phyloP scores from a whole-genome alignment of 164 flowering plant species.

The Aristolochia fimbriata region DNA sequence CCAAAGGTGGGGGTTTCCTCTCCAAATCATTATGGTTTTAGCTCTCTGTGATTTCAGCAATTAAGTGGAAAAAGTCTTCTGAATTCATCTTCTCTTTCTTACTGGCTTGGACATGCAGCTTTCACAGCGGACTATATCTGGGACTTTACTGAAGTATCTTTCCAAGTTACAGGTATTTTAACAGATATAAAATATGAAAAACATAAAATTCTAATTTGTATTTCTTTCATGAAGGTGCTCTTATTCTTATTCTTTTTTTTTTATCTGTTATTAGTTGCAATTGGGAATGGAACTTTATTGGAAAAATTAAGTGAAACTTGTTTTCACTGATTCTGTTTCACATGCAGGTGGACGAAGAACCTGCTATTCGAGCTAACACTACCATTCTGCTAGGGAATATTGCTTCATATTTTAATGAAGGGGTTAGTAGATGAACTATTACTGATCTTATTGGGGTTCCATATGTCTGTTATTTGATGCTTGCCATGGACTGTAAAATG shows the following conservation, averaged over 20 bases:
- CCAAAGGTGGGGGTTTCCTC: too few species aligned
- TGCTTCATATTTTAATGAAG: conserved; percentile 87
- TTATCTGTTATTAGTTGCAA: too few species aligned
- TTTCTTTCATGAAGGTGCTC: too few species aligned
- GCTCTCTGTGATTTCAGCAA: too few species aligned
- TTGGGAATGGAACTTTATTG: neutral
- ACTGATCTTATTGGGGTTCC: neutral
- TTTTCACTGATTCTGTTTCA: conserved; percentile 9
- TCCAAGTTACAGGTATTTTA: conserved; percentile 83
- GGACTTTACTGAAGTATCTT: conserved; percentile 81
- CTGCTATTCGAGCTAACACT: conserved; percentile 95
- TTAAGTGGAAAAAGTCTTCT: neutral
- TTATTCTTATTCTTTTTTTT: too few species aligned
- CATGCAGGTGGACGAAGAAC: conserved; percentile 96
- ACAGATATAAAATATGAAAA: too few species aligned
- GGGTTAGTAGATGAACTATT: conserved; percentile 47
- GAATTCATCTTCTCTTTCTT: neutral
- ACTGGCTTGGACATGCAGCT: conserved; percentile 43
- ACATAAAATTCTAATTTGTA: too few species aligned
- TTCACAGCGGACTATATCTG: conserved; percentile 85
- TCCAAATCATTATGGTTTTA: too few species aligned
- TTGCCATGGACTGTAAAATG: too few species aligned
- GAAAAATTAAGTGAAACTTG: neutral
- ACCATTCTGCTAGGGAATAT: conserved; percentile 96
- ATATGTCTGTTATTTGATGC: too few species aligned